Conservation (phyloP, 495 filamentous ascomycete species). For the Lasiosphaeria hispida region DNA sequence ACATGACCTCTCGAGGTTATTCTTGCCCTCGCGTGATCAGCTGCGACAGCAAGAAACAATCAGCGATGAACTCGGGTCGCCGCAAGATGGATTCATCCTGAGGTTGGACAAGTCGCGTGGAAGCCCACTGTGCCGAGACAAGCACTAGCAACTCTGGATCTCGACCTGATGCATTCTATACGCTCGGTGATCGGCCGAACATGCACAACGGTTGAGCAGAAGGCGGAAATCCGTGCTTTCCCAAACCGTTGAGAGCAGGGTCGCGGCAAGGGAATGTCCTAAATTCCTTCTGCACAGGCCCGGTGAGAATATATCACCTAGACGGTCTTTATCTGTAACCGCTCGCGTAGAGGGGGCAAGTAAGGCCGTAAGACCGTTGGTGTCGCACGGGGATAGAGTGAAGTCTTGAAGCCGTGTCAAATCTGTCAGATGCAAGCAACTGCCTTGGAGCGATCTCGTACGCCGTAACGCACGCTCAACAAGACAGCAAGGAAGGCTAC, state of each 20-base stretch:
- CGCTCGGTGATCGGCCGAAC: no score
- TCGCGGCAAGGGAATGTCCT: no score
- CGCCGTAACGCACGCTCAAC: not conserved
- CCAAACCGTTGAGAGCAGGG: no score
- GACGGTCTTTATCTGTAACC: not conserved
- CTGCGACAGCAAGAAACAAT: constrained; percentile 5
- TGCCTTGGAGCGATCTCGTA: not conserved
- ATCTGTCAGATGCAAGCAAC: constrained; percentile 10
- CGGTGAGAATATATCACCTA: not conserved
- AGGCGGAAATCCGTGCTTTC: no score
- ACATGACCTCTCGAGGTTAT: not conserved
- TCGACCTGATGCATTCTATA: no score
- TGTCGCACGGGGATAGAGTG: constrained; percentile 19
- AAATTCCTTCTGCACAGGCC: not conserved
- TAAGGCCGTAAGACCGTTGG: constrained; percentile 27
- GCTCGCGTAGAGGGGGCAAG: not conserved
- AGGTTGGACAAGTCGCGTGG: not conserved
- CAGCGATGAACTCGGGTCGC: not conserved
- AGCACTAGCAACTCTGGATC: no score
- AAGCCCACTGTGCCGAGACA: no score
- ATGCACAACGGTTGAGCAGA: no score
- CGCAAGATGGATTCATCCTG: not conserved
- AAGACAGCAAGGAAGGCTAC: no score
- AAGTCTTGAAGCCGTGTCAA: constrained; percentile 13
- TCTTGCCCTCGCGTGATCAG: not conserved